Evolutionary conservation across 2,329 filamentous ascomycete genomes (phyloP), one percentile per base, ranked within the genome.

Genomic region (Curvularia sp.): DNA sequence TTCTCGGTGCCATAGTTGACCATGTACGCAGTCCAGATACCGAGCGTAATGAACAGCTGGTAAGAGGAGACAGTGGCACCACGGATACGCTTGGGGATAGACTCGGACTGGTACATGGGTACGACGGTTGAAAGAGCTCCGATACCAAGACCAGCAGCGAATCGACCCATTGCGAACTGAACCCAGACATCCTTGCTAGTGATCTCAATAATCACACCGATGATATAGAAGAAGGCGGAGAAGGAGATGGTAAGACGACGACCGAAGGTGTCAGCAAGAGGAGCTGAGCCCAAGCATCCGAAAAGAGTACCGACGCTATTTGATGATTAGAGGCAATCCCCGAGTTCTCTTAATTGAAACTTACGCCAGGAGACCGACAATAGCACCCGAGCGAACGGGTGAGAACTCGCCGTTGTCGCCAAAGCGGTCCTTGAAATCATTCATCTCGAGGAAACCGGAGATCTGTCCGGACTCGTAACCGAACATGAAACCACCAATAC

Each of bases 21-120:
- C 72, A 78, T 75, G 62, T 78, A 78, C 0, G 78, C 82, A 18
- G 81, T 75, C 65, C 80, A 87, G 71, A 91, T 89, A 61, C 88
- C 88, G 31, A 89, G 78, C 0, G 88, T 90, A 70, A 90, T 88
- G 71, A 89, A 84, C 6, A 90, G 80, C 78, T 90, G 88, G 73
- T 90, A 90, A 30, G 82, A 85, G 2, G 84, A 70, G 53, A 90
- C 83, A 33, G 89, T 81, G 8, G 86, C 81, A 67, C 86, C 87
- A 68, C 88, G 85, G 55, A 90, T 85, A 52, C 86, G 82, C 62
- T 86, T 83, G 0, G 88, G 88, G 7, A 86, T 85, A 56, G 83
- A 86, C 74, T 91, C 88, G 8, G 83, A 85, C 71, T 89, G 87
- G 69, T 90, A 90, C 85, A 90, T 76, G 9, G 75, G 75, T 2